phyloP scores from a whole-genome alignment of 2,329 filamentous ascomycete species.

The Apiospora sp. region DNA sequence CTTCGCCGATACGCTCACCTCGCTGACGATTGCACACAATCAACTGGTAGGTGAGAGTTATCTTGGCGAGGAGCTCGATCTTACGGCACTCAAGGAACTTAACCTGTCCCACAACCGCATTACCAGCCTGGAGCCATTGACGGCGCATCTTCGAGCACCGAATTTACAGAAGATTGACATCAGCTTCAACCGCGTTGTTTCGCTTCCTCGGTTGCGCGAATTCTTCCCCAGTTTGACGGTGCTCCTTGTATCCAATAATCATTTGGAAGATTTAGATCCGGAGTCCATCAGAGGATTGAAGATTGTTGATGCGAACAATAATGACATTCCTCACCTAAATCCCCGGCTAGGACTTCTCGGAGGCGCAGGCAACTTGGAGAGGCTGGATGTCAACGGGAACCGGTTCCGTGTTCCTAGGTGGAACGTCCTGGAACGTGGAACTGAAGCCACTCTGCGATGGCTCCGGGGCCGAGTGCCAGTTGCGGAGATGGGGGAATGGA shows the following conservation, averaged over 20 bases:
- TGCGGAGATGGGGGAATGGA: constrained; percentile 66
- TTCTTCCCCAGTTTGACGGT: constrained; percentile 75
- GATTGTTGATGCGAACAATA: constrained; percentile 82
- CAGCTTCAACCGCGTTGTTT: constrained; percentile 80
- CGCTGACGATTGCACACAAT: constrained; percentile 80
- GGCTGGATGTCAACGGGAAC: constrained; percentile 83
- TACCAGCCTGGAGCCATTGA: constrained; percentile 71
- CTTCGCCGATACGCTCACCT: constrained; percentile 74
- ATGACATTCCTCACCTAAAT: constrained; percentile 83
- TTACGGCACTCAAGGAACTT: constrained; percentile 80
- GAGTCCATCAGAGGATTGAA: constrained; percentile 77
- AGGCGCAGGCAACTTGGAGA: constrained; percentile 65
- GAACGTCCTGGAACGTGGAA: constrained; percentile 85
- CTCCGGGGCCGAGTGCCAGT: constrained; percentile 77
- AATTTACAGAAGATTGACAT: constrained; percentile 80
- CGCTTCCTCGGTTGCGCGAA: constrained; percentile 71
- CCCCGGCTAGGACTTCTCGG: constrained; percentile 81
- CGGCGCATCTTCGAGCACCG: constrained; percentile 74
- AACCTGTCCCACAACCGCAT: constrained; percentile 80
- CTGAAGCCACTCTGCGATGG: constrained; percentile 84
- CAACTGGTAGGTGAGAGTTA: constrained; percentile 71
- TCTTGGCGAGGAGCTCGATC: constrained; percentile 69
- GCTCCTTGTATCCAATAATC: constrained; percentile 81
- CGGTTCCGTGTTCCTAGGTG: constrained; percentile 87
- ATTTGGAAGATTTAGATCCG: constrained; percentile 75